phyloP scores from a whole-genome alignment of 2,329 filamentous ascomycete genomes.

The Chalaropsis ovoidea region DNA sequence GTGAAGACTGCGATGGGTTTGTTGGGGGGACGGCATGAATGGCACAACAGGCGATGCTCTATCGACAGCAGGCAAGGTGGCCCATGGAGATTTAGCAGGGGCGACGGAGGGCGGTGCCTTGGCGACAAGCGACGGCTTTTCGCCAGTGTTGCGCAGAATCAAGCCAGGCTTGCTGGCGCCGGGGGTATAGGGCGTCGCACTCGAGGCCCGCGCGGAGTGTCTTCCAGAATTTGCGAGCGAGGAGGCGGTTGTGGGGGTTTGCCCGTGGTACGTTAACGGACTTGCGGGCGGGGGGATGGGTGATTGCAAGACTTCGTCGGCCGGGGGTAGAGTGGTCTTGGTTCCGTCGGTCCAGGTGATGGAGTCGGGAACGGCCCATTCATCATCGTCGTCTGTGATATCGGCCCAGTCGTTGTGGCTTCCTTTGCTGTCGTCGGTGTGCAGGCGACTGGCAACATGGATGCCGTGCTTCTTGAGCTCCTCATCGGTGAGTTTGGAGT shows the following conservation, averaged over 20 bases:
- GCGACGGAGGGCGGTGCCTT: slow-evolving; percentile 58
- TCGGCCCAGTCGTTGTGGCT: slow-evolving; percentile 74
- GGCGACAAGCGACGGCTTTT: slow-evolving; percentile 62
- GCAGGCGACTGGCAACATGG: slow-evolving; percentile 68
- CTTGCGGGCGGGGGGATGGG: slow-evolving; percentile 27
- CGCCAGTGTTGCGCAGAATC: slow-evolving; percentile 53
- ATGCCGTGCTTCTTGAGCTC: slow-evolving; percentile 81
- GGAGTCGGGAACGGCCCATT: slow-evolving; percentile 66
- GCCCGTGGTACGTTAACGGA: slow-evolving; percentile 30
- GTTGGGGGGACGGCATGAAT: slow-evolving; percentile 28
- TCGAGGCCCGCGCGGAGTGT: not conserved
- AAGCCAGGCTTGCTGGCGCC: slow-evolving; percentile 43
- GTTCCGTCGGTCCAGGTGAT: slow-evolving; percentile 85
- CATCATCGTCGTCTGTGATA: slow-evolving; percentile 79
- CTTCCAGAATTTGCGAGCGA: not conserved
- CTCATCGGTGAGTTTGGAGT: slow-evolving; percentile 76
- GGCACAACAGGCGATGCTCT: slow-evolving; percentile 57
- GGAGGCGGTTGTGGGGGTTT: slow-evolving; percentile 34
- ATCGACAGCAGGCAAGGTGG: slow-evolving; percentile 71
- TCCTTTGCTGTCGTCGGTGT: slow-evolving; percentile 62
- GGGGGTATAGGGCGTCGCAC: not conserved
- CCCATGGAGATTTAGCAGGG: slow-evolving; percentile 86
- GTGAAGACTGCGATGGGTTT: slow-evolving; percentile 30
- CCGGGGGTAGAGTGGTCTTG: slow-evolving; percentile 62
- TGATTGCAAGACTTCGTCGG: slow-evolving; percentile 33